Evolutionary conservation across 2,329 filamentous ascomycete genomes (phyloP), one percentile per base, ranked within the genome.

Genomic region (Xylariomycetidae sp.): DNA sequence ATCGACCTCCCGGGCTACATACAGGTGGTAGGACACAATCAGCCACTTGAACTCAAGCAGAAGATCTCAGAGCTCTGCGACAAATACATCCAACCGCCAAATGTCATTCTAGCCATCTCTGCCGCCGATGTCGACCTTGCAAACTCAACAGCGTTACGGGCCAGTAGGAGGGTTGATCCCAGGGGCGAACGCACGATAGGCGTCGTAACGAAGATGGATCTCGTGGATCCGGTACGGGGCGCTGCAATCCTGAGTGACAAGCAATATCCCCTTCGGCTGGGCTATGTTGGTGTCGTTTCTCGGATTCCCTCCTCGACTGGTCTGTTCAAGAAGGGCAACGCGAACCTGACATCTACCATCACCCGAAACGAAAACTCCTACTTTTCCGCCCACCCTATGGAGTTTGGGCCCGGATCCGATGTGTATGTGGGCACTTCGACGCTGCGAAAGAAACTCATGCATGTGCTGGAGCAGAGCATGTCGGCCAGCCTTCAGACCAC

Each of bases 151-250:
- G 89, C 92, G 5, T 64, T 98, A 16, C 74, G 89, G 48, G 88
- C 92, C 13, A 95, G 89, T 47, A 76, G 92, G 42, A 76, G 90
- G 47, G 89, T 96, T 18, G 92, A 98, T 52, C 92, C 92, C 2
- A 74, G 92, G 40, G 92, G 92, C 34, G 92, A 98, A 63, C 76
- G 92, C 42, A 98, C 92, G 0, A 98, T 98, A 53, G 92, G 92
- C 27, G 92, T 98, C n/a, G 82, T 98, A 25, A 98, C 92, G 3
- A 98, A 98, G 65, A 95, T 98, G 90, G 92, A 98, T 52, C 71
- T 98, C 15, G 89, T 98, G 6, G 90, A 96, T 47, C 74, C 92
- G 3, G 67, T 70, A 6, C 79, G 90, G 37, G 92, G 89, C 19
- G 74, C 77, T 10, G 72, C 76, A 22, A 86, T 98, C 19, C 68